These are phyloP conservation scores for Tulasnella sp. DNA, from an alignment of 768 basidiomycete genomes.

Conservation along the genomic window DNA sequence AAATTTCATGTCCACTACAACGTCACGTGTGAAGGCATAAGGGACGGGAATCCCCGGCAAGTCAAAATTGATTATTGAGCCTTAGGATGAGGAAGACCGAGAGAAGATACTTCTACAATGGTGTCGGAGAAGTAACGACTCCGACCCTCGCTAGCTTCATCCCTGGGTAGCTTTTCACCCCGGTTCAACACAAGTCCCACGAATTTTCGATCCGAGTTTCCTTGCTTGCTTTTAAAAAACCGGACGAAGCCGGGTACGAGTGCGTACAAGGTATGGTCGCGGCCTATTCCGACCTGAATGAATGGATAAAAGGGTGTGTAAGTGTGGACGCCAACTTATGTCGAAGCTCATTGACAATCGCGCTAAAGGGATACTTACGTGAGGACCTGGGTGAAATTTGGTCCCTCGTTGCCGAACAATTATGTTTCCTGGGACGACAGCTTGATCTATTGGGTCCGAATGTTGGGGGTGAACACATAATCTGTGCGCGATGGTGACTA, in stretches of 20 bases:
- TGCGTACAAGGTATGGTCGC: conserved; percentile 92
- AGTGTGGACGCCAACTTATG: neutral
- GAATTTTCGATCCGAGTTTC: conserved; percentile 51
- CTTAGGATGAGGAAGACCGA: no score
- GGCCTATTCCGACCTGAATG: conserved; percentile 72
- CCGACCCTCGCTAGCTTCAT: conserved; percentile 60
- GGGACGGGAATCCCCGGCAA: neutral
- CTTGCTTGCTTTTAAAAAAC: conserved; percentile 78
- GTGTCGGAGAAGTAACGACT: conserved; percentile 73
- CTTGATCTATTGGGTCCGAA: conserved; percentile 51
- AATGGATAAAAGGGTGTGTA: conserved; percentile 12
- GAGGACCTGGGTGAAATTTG: conserved; percentile 85
- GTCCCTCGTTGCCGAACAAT: conserved; percentile 92
- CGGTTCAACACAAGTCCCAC: conserved; percentile 76
- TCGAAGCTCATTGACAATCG: neutral
- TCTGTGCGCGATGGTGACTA: neutral
- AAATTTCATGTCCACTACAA: conserved; percentile 2
- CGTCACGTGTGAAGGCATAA: conserved; percentile 10
- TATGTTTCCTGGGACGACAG: conserved; percentile 89
- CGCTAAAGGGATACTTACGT: conserved; percentile 42
- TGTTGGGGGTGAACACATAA: neutral
- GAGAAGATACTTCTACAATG: neutral
- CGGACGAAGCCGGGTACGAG: conserved; percentile 84
- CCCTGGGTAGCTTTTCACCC: conserved; percentile 79
- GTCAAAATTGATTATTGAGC: no score